Evolutionary conservation across 2,329 filamentous ascomycete species (phyloP).

Genomic region (Nemania sp.): DNA sequence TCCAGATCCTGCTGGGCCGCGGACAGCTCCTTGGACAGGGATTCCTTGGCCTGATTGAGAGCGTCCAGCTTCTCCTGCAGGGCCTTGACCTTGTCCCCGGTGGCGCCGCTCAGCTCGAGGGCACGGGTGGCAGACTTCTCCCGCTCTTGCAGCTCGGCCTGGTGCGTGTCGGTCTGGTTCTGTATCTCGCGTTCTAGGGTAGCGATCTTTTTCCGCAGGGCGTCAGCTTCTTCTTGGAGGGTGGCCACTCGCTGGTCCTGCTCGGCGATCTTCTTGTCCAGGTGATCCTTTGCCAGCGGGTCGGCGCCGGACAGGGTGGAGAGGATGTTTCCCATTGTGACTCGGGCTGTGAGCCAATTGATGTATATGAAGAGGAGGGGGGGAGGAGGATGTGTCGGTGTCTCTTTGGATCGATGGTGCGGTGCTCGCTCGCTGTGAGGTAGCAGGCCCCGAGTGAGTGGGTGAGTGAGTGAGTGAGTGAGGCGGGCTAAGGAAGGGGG

Average conservation of each 20-base stretch:
- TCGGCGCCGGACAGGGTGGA: constrained; percentile 46
- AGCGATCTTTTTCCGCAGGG: constrained; percentile 46
- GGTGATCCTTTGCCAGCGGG: constrained; percentile 42
- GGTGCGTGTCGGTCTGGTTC: constrained; percentile 42
- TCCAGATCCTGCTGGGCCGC: constrained; percentile 42
- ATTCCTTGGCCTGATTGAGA: constrained; percentile 32
- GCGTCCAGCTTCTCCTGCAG: constrained; percentile 34
- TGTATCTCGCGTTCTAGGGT: constrained; percentile 41
- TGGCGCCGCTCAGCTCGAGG: constrained; percentile 34
- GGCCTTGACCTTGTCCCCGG: constrained; percentile 29
- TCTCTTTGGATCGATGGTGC: background rate
- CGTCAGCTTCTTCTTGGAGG: constrained; percentile 45
- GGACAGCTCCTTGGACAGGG: constrained; percentile 41
- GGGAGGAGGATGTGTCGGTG: too few species aligned
- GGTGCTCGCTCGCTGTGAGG: background rate
- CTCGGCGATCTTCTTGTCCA: constrained; percentile 45
- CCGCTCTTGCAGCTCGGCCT: constrained; percentile 42
- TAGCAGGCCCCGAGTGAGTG: background rate
- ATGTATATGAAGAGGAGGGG: background rate
- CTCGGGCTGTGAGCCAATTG: constrained; percentile 5
- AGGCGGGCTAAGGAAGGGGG: too few species aligned
- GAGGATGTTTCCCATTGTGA: constrained; percentile 47
- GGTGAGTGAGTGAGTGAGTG: background rate
- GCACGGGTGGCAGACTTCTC: constrained; percentile 37
- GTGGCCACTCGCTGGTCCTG: constrained; percentile 44